A percentile compares a stretch with the other conserved stretches of the same genome.
phyloP scores from a whole-genome alignment of 768 basidiomycete species.

The Wakefieldia striispora region DNA sequence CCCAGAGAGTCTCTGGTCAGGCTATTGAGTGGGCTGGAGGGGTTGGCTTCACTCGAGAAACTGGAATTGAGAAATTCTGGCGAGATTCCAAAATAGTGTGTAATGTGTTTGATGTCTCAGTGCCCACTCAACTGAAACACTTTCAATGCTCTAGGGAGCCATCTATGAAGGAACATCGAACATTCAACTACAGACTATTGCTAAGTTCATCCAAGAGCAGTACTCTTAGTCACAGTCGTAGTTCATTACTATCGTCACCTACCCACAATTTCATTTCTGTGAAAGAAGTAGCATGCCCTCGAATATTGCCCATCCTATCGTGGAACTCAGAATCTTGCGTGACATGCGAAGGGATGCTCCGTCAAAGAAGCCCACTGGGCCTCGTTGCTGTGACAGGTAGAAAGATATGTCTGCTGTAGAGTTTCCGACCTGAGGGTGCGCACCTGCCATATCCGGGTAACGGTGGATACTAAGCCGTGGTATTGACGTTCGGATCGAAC shows the following conservation, averaged over 20 bases:
- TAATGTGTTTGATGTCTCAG: constrained; percentile 10
- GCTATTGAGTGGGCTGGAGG: constrained; percentile 98
- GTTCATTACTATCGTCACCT: not conserved
- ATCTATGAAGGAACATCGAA: constrained; percentile 98
- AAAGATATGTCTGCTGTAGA: not conserved
- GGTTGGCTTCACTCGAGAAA: constrained; percentile 88
- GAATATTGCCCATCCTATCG: constrained; percentile 90
- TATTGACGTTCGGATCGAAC: constrained; percentile 79
- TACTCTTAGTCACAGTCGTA: constrained; percentile 48
- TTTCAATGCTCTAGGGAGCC: constrained; percentile 54
- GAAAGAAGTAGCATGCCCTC: constrained; percentile 71
- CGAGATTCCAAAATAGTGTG: constrained; percentile 93
- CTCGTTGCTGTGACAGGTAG: constrained; percentile 61
- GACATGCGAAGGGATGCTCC: constrained; percentile 80
- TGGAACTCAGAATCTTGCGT: constrained; percentile 85
- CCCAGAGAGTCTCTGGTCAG: constrained; percentile 79
- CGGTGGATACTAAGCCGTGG: constrained; percentile 64
- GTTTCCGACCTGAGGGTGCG: constrained; percentile 18
- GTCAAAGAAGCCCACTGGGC: constrained; percentile 78
- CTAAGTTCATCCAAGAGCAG: constrained; percentile 85
- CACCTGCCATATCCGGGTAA: constrained; percentile 67
- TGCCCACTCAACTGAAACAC: constrained; percentile 2
- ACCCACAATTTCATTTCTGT: constrained; percentile 28
- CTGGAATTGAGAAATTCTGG: constrained; percentile 96
- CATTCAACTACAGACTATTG: constrained; percentile 95